Conservation (phyloP, 179 eudicot genomes). For the Silene vulgaris region DNA sequence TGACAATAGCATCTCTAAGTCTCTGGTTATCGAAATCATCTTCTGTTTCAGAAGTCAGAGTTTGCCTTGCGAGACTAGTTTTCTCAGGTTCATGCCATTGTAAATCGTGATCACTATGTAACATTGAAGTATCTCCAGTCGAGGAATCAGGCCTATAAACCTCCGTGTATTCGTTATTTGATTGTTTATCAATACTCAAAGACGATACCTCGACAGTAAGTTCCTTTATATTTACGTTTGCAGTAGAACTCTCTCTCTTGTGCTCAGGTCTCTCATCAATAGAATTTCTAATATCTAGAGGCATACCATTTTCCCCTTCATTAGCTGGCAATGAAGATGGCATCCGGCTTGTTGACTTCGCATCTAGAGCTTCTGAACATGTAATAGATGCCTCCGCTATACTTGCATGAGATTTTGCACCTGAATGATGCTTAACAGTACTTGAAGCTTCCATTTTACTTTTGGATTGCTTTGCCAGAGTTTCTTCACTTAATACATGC, state of each 20-base stretch:
- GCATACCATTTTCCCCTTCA: slow-evolving; percentile 17
- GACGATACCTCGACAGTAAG: slow-evolving; percentile 41
- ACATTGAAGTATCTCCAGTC: slow-evolving; percentile 29
- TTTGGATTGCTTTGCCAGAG: slow-evolving; percentile 28
- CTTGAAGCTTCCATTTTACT: slow-evolving; percentile 37
- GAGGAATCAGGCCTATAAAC: slow-evolving; percentile 28
- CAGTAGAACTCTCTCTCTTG: slow-evolving; percentile 24
- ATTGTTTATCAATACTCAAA: slow-evolving; percentile 30
- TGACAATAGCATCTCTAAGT: slow-evolving; percentile 55
- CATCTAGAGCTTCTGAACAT: slow-evolving; percentile 20
- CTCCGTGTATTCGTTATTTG: slow-evolving; percentile 27
- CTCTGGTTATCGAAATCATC: slow-evolving; percentile 55
- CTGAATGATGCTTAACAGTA: slow-evolving; percentile 28
- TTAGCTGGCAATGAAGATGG: slow-evolving; percentile 18
- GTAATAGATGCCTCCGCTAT: slow-evolving; percentile 33
- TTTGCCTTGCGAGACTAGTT: slow-evolving; percentile 29
- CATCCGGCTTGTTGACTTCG: slow-evolving; percentile 24
- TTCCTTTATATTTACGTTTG: slow-evolving; percentile 33
- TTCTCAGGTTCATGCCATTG: slow-evolving; percentile 31
- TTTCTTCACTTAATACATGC: slow-evolving; percentile 28
- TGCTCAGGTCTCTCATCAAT: slow-evolving; percentile 26
- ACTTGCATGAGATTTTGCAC: slow-evolving; percentile 25
- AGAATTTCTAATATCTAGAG: slow-evolving; percentile 17
- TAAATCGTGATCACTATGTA: slow-evolving; percentile 27
- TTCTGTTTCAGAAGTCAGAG: slow-evolving; percentile 32